Evolutionary conservation across 768 basidiomycete species (phyloP), one percentile per base, ranked within the genome.

Genomic region (Hygrophoropsis aurantiaca): DNA sequence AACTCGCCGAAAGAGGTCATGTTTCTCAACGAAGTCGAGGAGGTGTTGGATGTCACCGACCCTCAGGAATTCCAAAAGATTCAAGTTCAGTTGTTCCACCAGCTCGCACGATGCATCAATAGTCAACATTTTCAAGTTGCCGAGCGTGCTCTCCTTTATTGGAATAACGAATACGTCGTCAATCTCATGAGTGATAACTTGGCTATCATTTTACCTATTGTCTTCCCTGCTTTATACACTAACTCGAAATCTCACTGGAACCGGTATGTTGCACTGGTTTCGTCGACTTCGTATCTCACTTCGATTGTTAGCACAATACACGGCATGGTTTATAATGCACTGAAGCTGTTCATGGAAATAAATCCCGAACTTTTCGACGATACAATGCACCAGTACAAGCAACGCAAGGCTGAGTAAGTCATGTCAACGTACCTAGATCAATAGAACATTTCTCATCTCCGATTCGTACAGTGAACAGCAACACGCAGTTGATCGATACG

Each of bases 121-220:
- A 94, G 90, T 61, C 97, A 98, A 66, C 97, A 99, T 70, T 99
- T 99, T 81, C 97, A 99, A 71, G 95, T 99, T 24, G 95, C 97
- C 5, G 97, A 99, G 68, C 82, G 97, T 35, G 95, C 95, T 3
- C 69, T 99, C 50, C 79, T 97, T 57, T 98, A 97, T 67, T 99
- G 97, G 97, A 97, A 98, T 73, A 98, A 98, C 72, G 97, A 98
- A 72, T 99, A 98, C 70, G 94, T 98, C 55, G 91, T 99, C 58
- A 99, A 97, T 68, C 81, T 99, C 43, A 98, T 99, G 92, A 91
- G 92, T 66, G 94, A 98, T 60, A 98, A 98, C 64, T 78, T 98
- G 53, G 68, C 81, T 19, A 69, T 85, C 52, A 82, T 99, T 49
- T 77, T 99, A 24, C 97, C 97, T 6, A 91, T 99, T 60, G 94